Conservation (phyloP, 305 asterid species). For the Solanum hybrid region DNA sequence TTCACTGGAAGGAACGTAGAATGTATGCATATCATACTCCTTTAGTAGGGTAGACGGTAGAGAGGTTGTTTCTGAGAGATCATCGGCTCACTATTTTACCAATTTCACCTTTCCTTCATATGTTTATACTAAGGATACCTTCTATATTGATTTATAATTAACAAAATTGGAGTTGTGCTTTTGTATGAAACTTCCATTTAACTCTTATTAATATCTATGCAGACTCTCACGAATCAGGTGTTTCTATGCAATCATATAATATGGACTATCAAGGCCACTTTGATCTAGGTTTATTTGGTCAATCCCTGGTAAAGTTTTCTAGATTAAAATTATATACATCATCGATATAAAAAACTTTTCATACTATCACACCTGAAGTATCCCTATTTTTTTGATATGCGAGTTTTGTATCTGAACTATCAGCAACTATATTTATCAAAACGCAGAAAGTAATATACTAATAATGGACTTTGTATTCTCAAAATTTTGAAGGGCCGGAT, state of each 20-base stretch:
- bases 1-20: not conserved
- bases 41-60: too few relatives aligned
- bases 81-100: accelerated
- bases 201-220: not conserved
- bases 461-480: not conserved
- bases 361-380: not conserved
- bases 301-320: slow-evolving; percentile 34
- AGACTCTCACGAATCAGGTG: slow-evolving; percentile 17
- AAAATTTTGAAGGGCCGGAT: slow-evolving; percentile 42
- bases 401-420: not conserved
- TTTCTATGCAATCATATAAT: slow-evolving; percentile 13
- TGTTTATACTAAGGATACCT: not conserved
- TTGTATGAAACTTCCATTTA: not conserved
- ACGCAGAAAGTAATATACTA: not conserved
- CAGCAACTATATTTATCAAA: not conserved
- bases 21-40: not conserved
- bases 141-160: not conserved
- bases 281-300: slow-evolving; percentile 48
- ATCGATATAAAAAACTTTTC: not conserved
- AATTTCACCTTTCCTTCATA: not conserved
- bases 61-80: not conserved
- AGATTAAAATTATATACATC: not conserved
- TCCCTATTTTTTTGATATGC: not conserved
- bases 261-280: slow-evolving; percentile 35
- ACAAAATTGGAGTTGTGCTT: not conserved